Conservation (phyloP, 345 rosid genomes). For the Turritis glabra region DNA sequence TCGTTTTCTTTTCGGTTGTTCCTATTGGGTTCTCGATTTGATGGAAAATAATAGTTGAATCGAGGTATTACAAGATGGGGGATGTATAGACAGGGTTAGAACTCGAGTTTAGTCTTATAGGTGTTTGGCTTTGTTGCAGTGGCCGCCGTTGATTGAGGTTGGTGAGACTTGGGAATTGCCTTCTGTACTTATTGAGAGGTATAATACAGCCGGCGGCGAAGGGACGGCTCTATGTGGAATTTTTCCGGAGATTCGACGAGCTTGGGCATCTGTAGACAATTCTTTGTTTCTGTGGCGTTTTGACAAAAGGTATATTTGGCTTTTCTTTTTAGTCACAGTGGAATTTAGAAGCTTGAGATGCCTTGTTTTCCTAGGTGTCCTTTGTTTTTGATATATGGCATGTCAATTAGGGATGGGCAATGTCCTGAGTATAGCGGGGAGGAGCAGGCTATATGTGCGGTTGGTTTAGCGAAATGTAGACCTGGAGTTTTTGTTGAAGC, state of each 20-base stretch:
- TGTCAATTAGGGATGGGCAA: constrained; percentile 78
- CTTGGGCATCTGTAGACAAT: constrained; percentile 97
- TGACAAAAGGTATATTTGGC: constrained; percentile 71
- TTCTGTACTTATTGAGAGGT: constrained; percentile 77
- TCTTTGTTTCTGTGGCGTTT: constrained; percentile 94
- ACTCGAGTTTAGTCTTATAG: constrained; percentile 7
- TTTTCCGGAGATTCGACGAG: constrained; percentile 88
- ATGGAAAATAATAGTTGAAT: background rate
- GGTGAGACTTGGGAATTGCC: constrained; percentile 87
- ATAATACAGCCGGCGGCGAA: constrained; percentile 94
- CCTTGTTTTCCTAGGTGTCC: background rate
- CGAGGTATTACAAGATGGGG: background rate
- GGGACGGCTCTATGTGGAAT: constrained; percentile 96
- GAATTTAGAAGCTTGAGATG: constrained; percentile 17
- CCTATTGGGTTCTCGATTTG: constrained; percentile 9
- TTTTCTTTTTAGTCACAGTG: background rate
- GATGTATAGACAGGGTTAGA: background rate
- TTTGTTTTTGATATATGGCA: constrained; percentile 24
- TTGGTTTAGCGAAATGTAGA: constrained; percentile 83
- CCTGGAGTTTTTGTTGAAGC: constrained; percentile 94
- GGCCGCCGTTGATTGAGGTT: constrained; percentile 92
- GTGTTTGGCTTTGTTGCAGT: constrained; percentile 52
- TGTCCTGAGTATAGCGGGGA: constrained; percentile 89
- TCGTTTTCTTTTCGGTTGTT: background rate
- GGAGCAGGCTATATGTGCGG: constrained; percentile 95